Conservation (phyloP, 192 early-diverging fungal genomes). For the Paraglomus brasilianum region DNA sequence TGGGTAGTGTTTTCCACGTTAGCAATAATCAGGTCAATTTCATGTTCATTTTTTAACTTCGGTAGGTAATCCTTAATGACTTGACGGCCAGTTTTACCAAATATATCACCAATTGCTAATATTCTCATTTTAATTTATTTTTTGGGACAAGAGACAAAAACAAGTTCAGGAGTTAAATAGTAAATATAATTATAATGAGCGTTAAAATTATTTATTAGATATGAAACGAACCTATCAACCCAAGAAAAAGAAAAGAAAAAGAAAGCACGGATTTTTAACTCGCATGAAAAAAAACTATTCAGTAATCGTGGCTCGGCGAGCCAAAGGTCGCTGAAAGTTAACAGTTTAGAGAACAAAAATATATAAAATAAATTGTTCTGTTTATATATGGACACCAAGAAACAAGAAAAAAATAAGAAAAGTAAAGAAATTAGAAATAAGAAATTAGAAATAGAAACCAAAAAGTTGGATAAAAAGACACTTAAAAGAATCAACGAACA, state of each 20-base stretch:
- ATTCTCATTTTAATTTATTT: constrained; percentile 14
- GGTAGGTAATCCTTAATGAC: constrained; percentile 9
- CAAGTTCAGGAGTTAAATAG: too few relatives aligned
- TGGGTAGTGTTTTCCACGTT: constrained; percentile 26
- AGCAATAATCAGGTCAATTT: constrained; percentile 16
- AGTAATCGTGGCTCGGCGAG: neutral
- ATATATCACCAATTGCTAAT: constrained; percentile 21
- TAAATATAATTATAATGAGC: neutral
- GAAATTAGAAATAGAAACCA: too few relatives aligned
- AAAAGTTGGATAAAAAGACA: neutral
- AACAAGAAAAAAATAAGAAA: neutral
- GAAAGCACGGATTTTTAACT: neutral
- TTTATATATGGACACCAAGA: neutral
- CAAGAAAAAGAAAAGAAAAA: constrained; percentile 15
- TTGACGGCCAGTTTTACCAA: constrained; percentile 20
- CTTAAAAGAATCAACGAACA: neutral
- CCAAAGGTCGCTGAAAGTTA: constrained; percentile 16
- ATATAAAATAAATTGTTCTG: constrained; percentile 11
- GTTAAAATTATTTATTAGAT: constrained; percentile 12
- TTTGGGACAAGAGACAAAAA: neutral
- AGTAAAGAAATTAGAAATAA: neutral
- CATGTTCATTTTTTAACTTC: neutral
- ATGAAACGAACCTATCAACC: constrained; percentile 26
- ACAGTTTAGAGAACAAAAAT: constrained; percentile 1
- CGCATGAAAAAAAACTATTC: constrained; percentile 28